These are phyloP conservation scores for Chrysoporthe austroafricana DNA, from an alignment of 2,329 filamentous ascomycete genomes.

Conservation along the genomic window DNA sequence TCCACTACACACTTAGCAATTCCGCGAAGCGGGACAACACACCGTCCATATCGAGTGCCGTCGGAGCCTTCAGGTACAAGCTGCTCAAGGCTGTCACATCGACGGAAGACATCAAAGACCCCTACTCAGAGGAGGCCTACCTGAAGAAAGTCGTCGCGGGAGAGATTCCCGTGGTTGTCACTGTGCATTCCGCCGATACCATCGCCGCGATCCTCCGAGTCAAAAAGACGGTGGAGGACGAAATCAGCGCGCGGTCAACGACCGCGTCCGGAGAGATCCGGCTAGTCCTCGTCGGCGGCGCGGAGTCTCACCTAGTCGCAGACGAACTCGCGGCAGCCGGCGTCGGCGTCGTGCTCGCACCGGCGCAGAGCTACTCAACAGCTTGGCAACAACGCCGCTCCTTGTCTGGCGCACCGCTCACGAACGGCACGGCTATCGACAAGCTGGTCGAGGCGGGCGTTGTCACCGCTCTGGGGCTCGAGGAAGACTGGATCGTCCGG, in stretches of 20 bases:
- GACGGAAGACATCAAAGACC: slow-evolving; percentile 43
- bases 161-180: slow-evolving; percentile 58
- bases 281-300: slow-evolving; percentile 64
- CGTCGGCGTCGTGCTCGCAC: slow-evolving; percentile 64
- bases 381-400: slow-evolving; percentile 66
- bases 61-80: slow-evolving; percentile 56
- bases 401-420: slow-evolving; percentile 66
- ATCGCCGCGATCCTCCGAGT: slow-evolving; percentile 63
- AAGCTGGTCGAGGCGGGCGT: slow-evolving; percentile 62
- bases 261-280: slow-evolving; percentile 41
- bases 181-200: slow-evolving; percentile 64
- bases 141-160: slow-evolving; percentile 59
- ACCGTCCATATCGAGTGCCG: slow-evolving; percentile 56
- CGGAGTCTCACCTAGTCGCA: slow-evolving; percentile 65
- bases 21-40: slow-evolving; percentile 48
- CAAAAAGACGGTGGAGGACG: slow-evolving; percentile 59
- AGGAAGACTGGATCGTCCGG: slow-evolving; percentile 65
- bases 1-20: slow-evolving; percentile 62
- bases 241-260: slow-evolving; percentile 34
- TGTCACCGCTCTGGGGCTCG: slow-evolving; percentile 58
- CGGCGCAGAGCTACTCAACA: slow-evolving; percentile 57
- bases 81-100: slow-evolving; percentile 55
- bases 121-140: slow-evolving; percentile 54
- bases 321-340: slow-evolving; percentile 58
- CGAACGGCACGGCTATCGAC: slow-evolving; percentile 66